phyloP scores from a whole-genome alignment of 139 green algal genomes.

The Astrephomene gubernaculifera region DNA sequence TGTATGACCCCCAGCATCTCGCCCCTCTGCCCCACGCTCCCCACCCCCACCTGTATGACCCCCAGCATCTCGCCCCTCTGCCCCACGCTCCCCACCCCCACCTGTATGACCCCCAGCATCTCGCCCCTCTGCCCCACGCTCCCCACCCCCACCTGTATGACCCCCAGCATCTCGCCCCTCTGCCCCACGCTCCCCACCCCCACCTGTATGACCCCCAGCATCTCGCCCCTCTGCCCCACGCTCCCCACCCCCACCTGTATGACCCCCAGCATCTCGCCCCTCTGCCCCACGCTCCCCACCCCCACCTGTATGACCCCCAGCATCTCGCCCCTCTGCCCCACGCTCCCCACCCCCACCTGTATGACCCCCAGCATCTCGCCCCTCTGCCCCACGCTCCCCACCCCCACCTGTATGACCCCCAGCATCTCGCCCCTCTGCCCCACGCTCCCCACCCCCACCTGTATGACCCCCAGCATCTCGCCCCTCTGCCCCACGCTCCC shows the following conservation, averaged over 20 bases:
- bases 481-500: slow-evolving; percentile 57
- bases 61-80: slow-evolving; percentile 65
- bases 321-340: slow-evolving; percentile 66
- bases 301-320: slow-evolving; percentile 60
- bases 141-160: slow-evolving; percentile 54
- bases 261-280: slow-evolving; percentile 65
- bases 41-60: slow-evolving; percentile 49
- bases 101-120: slow-evolving; percentile 69
- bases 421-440: slow-evolving; percentile 69
- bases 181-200: slow-evolving; percentile 58
- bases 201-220: slow-evolving; percentile 66
- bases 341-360: slow-evolving; percentile 49
- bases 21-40: slow-evolving; percentile 55
- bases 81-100: slow-evolving; percentile 58
- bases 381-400: slow-evolving; percentile 58
- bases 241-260: slow-evolving; percentile 50
- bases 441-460: slow-evolving; percentile 51
- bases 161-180: slow-evolving; percentile 65
- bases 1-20: slow-evolving; percentile 71
- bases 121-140: slow-evolving; percentile 54
- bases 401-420: slow-evolving; percentile 51
- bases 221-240: slow-evolving; percentile 60
- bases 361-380: slow-evolving; percentile 66
- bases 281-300: slow-evolving; percentile 58
- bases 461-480: slow-evolving; percentile 69